These are phyloP conservation scores for Nicotiana obtusifolia DNA, from an alignment of 257 asterid species.

Conservation along the genomic window DNA sequence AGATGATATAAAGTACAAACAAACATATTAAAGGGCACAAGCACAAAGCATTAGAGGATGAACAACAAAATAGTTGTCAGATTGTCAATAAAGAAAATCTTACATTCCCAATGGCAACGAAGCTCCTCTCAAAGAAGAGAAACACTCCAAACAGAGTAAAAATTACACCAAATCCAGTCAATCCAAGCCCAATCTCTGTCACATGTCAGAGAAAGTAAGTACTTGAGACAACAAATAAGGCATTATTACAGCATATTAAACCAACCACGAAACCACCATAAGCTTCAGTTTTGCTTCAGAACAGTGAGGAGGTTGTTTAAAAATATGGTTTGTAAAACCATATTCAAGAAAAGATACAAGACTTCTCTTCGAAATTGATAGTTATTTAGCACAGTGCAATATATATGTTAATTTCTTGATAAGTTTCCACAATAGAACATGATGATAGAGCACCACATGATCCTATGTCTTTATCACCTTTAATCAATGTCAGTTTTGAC, in stretches of 20 bases:
- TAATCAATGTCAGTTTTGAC: background rate
- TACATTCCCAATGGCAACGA: conserved; percentile 38
- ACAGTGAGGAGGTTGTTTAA: background rate
- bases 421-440: background rate
- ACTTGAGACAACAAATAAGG: background rate
- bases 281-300: background rate
- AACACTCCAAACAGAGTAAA: conserved; percentile 26
- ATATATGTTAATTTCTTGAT: background rate
- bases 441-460: background rate
- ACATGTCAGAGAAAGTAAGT: background rate
- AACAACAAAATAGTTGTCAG: background rate
- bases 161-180: conserved; percentile 30
- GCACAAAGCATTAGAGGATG: background rate
- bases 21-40: background rate
- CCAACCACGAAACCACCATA: background rate
- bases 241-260: background rate
- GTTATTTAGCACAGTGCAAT: background rate
- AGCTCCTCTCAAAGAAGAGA: conserved; percentile 29
- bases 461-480: background rate
- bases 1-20: background rate
- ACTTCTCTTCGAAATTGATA: background rate
- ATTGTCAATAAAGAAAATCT: background rate
- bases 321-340: background rate
- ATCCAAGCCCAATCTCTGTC: conserved; percentile 39
- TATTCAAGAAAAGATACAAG: background rate